Base-by-base conservation (phyloP, 2,329 filamentous ascomycete species). In the Botrytis byssoidea region DNA sequence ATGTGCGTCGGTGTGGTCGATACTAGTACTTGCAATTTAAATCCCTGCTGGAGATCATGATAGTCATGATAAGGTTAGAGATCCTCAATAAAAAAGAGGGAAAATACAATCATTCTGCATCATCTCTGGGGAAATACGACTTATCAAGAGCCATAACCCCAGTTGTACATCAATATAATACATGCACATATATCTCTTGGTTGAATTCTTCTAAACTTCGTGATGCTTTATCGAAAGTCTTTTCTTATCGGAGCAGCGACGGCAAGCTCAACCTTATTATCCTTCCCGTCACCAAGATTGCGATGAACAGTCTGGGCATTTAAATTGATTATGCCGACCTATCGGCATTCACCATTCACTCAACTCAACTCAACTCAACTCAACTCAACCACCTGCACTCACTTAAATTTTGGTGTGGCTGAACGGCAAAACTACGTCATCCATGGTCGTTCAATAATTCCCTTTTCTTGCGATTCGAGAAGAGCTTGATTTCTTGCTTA, bases 31-130 rank as follows among this genome's bases (percentile, higher is more conserved):
- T 55, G 46, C 7, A 44, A 29, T 44, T 60, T 70, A 35, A 60
- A 70, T 70, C 67, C 67, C 55, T 70, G 67, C 35, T 70, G 67
- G 51, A 59, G 67, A 70, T 70, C 67, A 70, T 44, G 35, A 29
- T 18, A 22, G 35, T 70, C 67, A 70, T 44, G 35, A 29, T 18
- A n/a, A n/a, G n/a, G n/a, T n/a, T n/a, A 22, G 35, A 20, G 66
- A 69, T 69, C 35, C 25, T 57, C n/a, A 14, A 20, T 9, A 29
- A 22, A 51, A 37, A 35, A 42, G 20, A 51, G 48, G 48, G 48
- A 51, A 14, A 14, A 51, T 0, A n/a, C 48, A 3, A 51, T n/a
- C 48, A 40, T 20, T 6, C n/a, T 32, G 48, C 20, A 29, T 9
- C 16, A 40, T 40, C 40, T 55, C 46, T 68, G 32, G 64, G 44